Evolutionary conservation across 176 grass and related monocot genomes (phyloP).

Genomic region (Guadua angustifolia): DNA sequence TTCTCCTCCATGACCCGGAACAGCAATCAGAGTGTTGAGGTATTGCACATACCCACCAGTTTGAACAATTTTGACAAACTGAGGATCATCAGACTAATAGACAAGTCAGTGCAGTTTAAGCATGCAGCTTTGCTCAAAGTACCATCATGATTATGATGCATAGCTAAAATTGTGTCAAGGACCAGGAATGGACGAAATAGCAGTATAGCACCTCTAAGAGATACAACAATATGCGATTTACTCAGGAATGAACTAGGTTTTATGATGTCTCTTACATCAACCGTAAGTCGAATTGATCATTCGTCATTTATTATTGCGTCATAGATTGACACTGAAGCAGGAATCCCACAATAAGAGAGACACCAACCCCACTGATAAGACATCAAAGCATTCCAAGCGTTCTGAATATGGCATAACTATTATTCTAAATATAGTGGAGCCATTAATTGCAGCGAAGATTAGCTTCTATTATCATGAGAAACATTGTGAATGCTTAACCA

Average conservation of each 20-base stretch:
- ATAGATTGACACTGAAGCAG: not conserved
- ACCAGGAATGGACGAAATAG: not conserved
- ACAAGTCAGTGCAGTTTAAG: not conserved
- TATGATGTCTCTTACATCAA: not conserved
- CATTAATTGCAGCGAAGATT: not conserved
- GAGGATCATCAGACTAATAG: not conserved
- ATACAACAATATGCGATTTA: not conserved
- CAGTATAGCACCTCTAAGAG: not conserved
- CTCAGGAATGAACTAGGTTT: not conserved
- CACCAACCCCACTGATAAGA: not conserved
- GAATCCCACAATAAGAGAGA: not conserved
- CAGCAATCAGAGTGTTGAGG: not conserved
- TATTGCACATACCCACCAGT: not conserved
- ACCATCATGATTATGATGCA: not conserved
- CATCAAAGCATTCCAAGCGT: not conserved
- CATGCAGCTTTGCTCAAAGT: not conserved
- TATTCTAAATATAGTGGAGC: conserved; percentile 10
- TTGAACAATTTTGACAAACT: not conserved
- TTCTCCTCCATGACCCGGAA: not conserved
- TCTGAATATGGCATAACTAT: not conserved
- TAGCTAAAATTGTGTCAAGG: not conserved
- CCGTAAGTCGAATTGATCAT: not conserved
- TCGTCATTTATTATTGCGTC: not conserved
- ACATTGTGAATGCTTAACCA: not conserved
- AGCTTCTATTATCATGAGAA: not conserved